Base-by-base conservation (phyloP, 2,329 filamentous ascomycete genomes). In the Cephalotrichum gorgonifer region DNA sequence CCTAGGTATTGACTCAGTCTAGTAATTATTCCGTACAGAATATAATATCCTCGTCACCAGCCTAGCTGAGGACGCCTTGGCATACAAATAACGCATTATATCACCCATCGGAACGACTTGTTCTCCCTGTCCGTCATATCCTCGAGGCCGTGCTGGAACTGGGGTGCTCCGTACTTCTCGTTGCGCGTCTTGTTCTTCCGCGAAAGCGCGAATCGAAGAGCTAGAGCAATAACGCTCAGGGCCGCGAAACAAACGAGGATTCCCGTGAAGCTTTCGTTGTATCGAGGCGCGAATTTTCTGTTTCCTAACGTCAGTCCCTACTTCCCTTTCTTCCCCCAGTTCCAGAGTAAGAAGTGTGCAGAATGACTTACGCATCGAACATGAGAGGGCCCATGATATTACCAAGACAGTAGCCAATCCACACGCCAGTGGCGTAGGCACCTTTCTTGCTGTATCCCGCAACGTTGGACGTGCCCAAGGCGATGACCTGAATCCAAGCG, bases 81-180 rank as follows among this genome's bases (percentile, higher is more conserved):
- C n/a, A n/a, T n/a, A n/a, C n/a, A n/a, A n/a, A n/a, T n/a, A n/a
- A n/a, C n/a, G n/a, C n/a, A n/a, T 53, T 45, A 45, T n/a, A 45
- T 45, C 5, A 45, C 28, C 43, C 43, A 55, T 25, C 53, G 31
- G 33, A 55, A 55, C 35, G 48, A 46, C 33, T 51, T 44, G 15
- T 67, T 67, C 12, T 61, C 39, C 46, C 55, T 60, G 47, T 70
- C 66, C 9, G 66, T 68, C 42, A 67, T 57, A 45, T 69, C 65
- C 44, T 68, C 64, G 41, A 68, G 64, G 0, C 64, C 65, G 22
- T 66, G 63, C n/a, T 57, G 57, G 49, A 63, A 52, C n/a, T 58
- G 58, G 3, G 57, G 56, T 8, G 62, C 50, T 17, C 66, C 62
- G 31, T 63, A 60, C 15, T 58, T 47, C 35, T 43, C 44, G 14